A percentile compares a stretch with the other conserved stretches of the same genome.
These are phyloP conservation scores for Rhizopus delemar DNA, from an alignment of 371 early-diverging fungal genomes.

Conservation along the genomic window DNA sequence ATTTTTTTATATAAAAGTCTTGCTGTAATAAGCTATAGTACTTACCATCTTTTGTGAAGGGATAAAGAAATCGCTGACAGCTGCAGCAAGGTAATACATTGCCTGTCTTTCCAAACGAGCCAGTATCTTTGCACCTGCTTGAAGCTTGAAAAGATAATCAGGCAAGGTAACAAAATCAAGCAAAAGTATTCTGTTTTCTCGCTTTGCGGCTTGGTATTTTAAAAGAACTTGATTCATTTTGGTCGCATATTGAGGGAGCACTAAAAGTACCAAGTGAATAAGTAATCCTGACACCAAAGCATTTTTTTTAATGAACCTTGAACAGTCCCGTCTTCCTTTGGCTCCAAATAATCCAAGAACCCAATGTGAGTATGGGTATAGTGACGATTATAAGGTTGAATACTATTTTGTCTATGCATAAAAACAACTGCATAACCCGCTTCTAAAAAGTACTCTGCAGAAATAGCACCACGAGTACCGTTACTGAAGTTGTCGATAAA, in stretches of 20 bases:
- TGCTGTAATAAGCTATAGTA: neutral
- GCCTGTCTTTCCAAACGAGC: slow-evolving; percentile 66
- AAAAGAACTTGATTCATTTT: slow-evolving; percentile 64
- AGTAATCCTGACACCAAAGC: neutral
- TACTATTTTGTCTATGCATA: slow-evolving; percentile 89
- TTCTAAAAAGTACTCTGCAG: slow-evolving; percentile 93
- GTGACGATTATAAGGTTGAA: slow-evolving; percentile 92
- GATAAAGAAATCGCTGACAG: slow-evolving; percentile 97
- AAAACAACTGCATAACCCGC: slow-evolving; percentile 95
- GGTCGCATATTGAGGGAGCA: slow-evolving; percentile 59
- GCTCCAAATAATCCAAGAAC: slow-evolving; percentile 79
- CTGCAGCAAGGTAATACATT: slow-evolving; percentile 97
- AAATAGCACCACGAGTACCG: slow-evolving; percentile 94
- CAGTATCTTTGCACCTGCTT: slow-evolving; percentile 70
- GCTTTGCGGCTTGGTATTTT: slow-evolving; percentile 62
- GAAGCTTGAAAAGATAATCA: slow-evolving; percentile 91
- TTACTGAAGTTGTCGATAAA: slow-evolving; percentile 98
- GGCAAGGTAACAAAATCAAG: slow-evolving; percentile 87
- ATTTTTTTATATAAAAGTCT: neutral
- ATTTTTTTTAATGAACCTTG: slow-evolving; percentile 32
- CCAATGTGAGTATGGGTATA: slow-evolving; percentile 76
- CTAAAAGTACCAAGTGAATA: slow-evolving; percentile 27
- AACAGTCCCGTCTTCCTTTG: slow-evolving; percentile 59
- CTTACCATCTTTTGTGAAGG: slow-evolving; percentile 84
- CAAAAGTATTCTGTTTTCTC: slow-evolving; percentile 68